Evolutionary conservation across 768 basidiomycete species (phyloP).

Genomic region (Trichaptum fuscoviolaceum): DNA sequence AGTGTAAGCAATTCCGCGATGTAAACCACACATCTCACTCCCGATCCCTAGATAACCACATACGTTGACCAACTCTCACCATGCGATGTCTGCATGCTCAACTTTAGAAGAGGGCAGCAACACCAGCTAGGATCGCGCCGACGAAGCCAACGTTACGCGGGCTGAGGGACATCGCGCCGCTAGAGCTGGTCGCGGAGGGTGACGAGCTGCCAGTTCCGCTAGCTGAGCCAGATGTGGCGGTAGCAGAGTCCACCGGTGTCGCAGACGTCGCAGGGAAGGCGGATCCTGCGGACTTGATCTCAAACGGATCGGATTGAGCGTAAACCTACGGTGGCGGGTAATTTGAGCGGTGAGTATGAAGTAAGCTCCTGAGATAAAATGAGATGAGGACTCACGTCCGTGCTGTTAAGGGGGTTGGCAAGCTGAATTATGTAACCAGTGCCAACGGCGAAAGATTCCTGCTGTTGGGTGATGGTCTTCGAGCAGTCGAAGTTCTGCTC

Average conservation of each 20-base stretch:
- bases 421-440: constrained; percentile 47
- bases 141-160: not conserved
- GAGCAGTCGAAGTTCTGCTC: constrained; percentile 59
- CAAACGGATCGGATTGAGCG: constrained; percentile 50
- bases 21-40: not conserved
- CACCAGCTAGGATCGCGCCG: not conserved
- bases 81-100: not conserved
- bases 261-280: constrained; percentile 41
- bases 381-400: constrained; percentile 39
- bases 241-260: constrained; percentile 22
- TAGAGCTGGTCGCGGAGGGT: not conserved
- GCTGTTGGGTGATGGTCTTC: constrained; percentile 40
- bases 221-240: constrained; percentile 16
- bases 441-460: constrained; percentile 33
- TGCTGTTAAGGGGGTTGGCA: constrained; percentile 43
- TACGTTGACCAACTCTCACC: not conserved
- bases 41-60: not conserved
- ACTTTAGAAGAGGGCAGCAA: not conserved
- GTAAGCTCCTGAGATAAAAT: constrained; percentile 2
- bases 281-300: constrained; percentile 53
- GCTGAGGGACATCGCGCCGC: not conserved
- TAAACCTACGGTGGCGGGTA: constrained; percentile 39
- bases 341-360: not conserved
- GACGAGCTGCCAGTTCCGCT: constrained; percentile 18
- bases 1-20: not conserved